Percentiles rank a stretch among this genome's conserved stretches.
phyloP scores from a whole-genome alignment of 164 flowering plant genomes.

The Buxus sempervirens region DNA sequence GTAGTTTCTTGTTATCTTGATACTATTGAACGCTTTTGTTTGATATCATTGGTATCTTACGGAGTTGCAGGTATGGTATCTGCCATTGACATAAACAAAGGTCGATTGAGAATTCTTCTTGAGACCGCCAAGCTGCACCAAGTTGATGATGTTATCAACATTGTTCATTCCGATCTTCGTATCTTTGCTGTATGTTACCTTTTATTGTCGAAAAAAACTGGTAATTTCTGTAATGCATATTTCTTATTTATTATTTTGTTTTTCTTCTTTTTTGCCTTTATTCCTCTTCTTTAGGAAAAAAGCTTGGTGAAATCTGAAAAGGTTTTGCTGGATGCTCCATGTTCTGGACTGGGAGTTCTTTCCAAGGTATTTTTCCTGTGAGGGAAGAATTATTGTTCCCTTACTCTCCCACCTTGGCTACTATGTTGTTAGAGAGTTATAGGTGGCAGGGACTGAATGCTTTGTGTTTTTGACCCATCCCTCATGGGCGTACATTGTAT shows the following conservation, averaged over 20 bases:
- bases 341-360: slow-evolving; percentile 93
- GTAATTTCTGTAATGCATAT: background rate
- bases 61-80: slow-evolving; percentile 54
- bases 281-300: slow-evolving; percentile 34
- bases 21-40: slow-evolving; percentile 3
- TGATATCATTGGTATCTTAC: slow-evolving; percentile 2
- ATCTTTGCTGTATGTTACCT: slow-evolving; percentile 45
- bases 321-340: slow-evolving; percentile 90
- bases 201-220: background rate
- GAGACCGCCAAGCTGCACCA: slow-evolving; percentile 73
- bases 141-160: slow-evolving; percentile 54
- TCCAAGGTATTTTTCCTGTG: slow-evolving; percentile 58
- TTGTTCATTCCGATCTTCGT: slow-evolving; percentile 72
- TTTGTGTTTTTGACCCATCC: too few relatives aligned
- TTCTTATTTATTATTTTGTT: background rate
- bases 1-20: background rate
- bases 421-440: too few relatives aligned
- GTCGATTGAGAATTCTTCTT: slow-evolving; percentile 73
- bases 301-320: slow-evolving; percentile 51
- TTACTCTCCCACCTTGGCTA: too few relatives aligned
- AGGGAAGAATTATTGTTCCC: too few relatives aligned
- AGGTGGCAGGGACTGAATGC: too few relatives aligned
- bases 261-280: slow-evolving; percentile 1
- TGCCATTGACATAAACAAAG: slow-evolving; percentile 83
- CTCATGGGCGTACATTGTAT: too few relatives aligned